A percentile compares a stretch with the other conserved stretches of the same genome.
Conservation (phyloP, 2,329 filamentous ascomycete species). For the Fusarium sp. region DNA sequence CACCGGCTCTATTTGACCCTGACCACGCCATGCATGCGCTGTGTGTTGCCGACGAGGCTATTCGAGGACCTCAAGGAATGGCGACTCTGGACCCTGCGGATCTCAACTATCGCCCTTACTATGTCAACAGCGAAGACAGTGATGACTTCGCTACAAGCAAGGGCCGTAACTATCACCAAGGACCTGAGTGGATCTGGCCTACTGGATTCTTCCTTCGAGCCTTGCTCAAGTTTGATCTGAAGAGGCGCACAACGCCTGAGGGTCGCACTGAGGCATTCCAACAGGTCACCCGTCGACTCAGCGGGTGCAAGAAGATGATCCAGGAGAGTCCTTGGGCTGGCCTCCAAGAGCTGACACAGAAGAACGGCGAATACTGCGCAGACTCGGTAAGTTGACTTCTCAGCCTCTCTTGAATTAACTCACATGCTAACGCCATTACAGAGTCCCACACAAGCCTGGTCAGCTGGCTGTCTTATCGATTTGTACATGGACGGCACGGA, state of each 20-base stretch:
- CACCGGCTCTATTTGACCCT: slow-evolving; percentile 87
- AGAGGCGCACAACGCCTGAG: slow-evolving; percentile 71
- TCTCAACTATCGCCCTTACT: slow-evolving; percentile 93
- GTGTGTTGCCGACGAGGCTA: slow-evolving; percentile 81
- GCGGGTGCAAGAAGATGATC: slow-evolving; percentile 89
- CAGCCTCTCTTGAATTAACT: background rate
- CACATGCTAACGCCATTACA: slow-evolving; percentile 55
- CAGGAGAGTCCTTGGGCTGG: slow-evolving; percentile 88
- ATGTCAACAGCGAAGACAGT: slow-evolving; percentile 94
- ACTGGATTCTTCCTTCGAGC: slow-evolving; percentile 96
- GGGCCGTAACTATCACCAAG: slow-evolving; percentile 97
- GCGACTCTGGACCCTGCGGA: slow-evolving; percentile 94
- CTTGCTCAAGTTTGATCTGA: slow-evolving; percentile 89
- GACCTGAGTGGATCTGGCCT: slow-evolving; percentile 98
- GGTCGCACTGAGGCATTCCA: slow-evolving; percentile 91
- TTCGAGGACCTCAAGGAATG: slow-evolving; percentile 93
- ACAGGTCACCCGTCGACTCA: slow-evolving; percentile 87
- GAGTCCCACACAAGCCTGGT: slow-evolving; percentile 98
- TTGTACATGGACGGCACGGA: slow-evolving; percentile 91
- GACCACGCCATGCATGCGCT: slow-evolving; percentile 85
- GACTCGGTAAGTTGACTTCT: slow-evolving; percentile 79
- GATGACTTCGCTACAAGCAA: slow-evolving; percentile 93
- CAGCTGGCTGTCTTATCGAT: slow-evolving; percentile 93
- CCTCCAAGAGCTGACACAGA: slow-evolving; percentile 92
- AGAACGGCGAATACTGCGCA: slow-evolving; percentile 83